Conservation (phyloP, 139 green algal genomes). For the Closterium sp. region DNA sequence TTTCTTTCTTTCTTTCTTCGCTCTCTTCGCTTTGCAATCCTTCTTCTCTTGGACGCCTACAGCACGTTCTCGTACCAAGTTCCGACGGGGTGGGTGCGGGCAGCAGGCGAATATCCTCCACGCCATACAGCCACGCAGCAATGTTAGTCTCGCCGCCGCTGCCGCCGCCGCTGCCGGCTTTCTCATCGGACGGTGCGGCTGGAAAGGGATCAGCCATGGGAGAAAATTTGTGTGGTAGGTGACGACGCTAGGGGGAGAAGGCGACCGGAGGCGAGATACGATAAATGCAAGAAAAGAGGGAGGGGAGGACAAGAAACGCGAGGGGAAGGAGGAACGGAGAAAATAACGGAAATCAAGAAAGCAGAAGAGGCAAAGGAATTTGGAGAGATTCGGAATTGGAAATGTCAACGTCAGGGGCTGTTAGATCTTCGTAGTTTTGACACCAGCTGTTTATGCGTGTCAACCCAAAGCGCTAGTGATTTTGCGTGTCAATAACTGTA, state of each 20-base stretch:
- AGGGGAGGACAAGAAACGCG: background rate
- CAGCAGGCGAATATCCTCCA: slow-evolving; percentile 33
- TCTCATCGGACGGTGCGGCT: background rate
- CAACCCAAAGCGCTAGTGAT: no score
- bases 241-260: background rate
- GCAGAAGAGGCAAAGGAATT: no score
- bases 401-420: no score
- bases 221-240: background rate
- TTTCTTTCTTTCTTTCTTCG: no score
- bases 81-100: background rate
- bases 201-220: background rate
- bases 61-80: background rate
- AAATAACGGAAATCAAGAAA: no score
- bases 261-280: background rate
- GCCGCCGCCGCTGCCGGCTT: background rate
- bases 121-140: slow-evolving; percentile 43
- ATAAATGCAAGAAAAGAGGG: background rate
- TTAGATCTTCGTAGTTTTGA: no score
- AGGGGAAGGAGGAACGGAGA: background rate
- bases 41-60: background rate
- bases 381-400: no score
- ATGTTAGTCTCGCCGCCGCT: slow-evolving; percentile 24
- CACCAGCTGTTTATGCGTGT: no score
- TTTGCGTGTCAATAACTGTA: no score
- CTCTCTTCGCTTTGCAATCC: background rate